Base-by-base conservation (phyloP, 257 asterid species). In the Capsicum rhomboideum region DNA sequence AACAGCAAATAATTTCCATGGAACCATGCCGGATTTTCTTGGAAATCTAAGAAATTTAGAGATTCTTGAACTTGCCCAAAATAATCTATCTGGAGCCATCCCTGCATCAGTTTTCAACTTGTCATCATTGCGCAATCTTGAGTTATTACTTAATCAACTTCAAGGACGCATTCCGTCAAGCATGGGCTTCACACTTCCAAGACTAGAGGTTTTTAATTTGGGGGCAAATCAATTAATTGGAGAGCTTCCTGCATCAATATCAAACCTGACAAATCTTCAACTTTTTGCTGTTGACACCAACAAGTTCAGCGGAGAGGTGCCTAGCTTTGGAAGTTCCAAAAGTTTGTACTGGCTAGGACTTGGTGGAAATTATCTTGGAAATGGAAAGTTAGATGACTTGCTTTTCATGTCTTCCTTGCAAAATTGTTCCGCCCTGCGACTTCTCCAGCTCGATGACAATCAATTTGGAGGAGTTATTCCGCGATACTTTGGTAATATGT, bases 51-150 rank as follows among this genome's bases (percentile, higher is more conserved):
- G 34, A 40, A 55, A 83, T 5, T 74, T 83, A 23, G 29, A 49
- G 21, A 5, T 20, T 18, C 50, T 74, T 56, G 46, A 55, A 21
- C 75, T 83, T 4, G 72, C 74, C 28, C 13, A 52, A 11, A 82
- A 83, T 34, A 83, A 71, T 26, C 59, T 83, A 4, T 55, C 85
- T 16, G 85, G 85, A 52, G 44, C 21, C 40, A 34, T 83, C 52
- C 82, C 85, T 29, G 28, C 78, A 3, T 78, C 83, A 6, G n/a
- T 84, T 84, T 75, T 84, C 83, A 72, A 83, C 72, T 21, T 83
- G 52, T 72, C 85, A 31, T 83, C 85, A 56, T 72, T 83, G 77
- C 31, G 5, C 5, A 6, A 71, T 16, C 44, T 83, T 71, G 85
- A 72, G 11, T 42, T 72, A 58, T 37, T 26, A 16, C 26, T 1